phyloP scores from a whole-genome alignment of 2,329 filamentous ascomycete genomes.

The Coleophoma crateriformis region DNA sequence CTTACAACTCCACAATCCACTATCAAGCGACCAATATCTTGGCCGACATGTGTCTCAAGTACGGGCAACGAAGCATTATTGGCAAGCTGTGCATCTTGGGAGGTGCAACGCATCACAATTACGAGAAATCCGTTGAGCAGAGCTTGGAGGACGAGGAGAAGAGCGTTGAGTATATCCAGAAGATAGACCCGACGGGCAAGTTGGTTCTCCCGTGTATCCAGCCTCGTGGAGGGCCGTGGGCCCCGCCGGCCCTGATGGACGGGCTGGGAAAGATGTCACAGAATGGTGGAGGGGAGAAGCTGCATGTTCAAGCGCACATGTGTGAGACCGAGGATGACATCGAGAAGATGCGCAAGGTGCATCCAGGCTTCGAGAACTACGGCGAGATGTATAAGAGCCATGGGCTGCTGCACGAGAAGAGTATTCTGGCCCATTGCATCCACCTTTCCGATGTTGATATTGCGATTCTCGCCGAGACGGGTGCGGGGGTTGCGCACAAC shows the following conservation, averaged over 20 bases:
- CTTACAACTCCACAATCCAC: conserved; percentile 86
- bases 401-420: conserved; percentile 45
- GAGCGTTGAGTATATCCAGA: conserved; percentile 40
- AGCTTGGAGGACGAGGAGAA: conserved; percentile 43
- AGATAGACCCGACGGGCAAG: conserved; percentile 36
- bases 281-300: conserved; percentile 31
- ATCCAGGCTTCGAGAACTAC: conserved; percentile 50
- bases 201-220: conserved; percentile 47
- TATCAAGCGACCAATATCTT: conserved; percentile 81
- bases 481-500: conserved; percentile 42
- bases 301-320: conserved; percentile 63
- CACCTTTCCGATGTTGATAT: conserved; percentile 40
- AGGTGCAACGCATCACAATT: conserved; percentile 46
- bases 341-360: conserved; percentile 45
- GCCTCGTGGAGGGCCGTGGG: conserved; percentile 9
- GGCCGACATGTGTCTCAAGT: conserved; percentile 68
- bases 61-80: conserved; percentile 82
- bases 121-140: conserved; percentile 28
- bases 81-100: conserved; percentile 89
- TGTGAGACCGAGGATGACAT: conserved; percentile 60
- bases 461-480: conserved; percentile 29
- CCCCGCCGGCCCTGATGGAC: conserved; percentile 41
- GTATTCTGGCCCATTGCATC: conserved; percentile 63
- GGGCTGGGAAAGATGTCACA: conserved; percentile 47
- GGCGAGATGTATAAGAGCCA: conserved; percentile 53